phyloP scores from a whole-genome alignment of 768 basidiomycete species.

The Russula sp. region DNA sequence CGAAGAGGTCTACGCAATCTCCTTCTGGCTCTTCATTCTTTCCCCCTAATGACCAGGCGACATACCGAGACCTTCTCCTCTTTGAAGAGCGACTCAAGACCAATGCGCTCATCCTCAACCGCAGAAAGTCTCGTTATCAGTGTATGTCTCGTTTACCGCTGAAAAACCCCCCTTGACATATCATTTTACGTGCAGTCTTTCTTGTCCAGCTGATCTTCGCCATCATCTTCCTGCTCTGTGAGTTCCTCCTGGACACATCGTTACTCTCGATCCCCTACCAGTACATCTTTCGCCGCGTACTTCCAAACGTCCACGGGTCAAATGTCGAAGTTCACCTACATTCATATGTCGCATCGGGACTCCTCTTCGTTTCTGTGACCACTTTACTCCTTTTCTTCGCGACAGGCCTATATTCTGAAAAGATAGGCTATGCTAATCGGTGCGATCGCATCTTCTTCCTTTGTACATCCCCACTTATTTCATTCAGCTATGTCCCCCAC shows the following conservation, averaged over 20 bases:
- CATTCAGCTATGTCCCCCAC: constrained; percentile 84
- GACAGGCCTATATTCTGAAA: constrained; percentile 92
- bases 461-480: constrained; percentile 3
- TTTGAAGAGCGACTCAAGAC: constrained; percentile 98
- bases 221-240: constrained; percentile 65
- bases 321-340: constrained; percentile 43
- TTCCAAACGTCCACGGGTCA: constrained; percentile 45
- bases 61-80: constrained; percentile 80
- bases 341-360: constrained; percentile 69
- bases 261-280: constrained; percentile 59
- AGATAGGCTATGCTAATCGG: constrained; percentile 95
- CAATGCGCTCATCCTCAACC: constrained; percentile 74
- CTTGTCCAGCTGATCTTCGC: constrained; percentile 58
- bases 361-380: constrained; percentile 82
- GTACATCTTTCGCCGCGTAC: constrained; percentile 38
- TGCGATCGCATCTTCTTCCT: constrained; percentile 35
- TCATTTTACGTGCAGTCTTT: constrained; percentile 47
- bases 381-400: constrained; percentile 93
- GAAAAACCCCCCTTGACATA: not conserved
- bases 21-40: constrained; percentile 35
- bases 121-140: constrained; percentile 77
- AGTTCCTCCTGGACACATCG: constrained; percentile 65
- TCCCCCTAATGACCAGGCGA: constrained; percentile 68
- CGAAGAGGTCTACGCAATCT: constrained; percentile 27
- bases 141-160: constrained; percentile 37